phyloP scores from a whole-genome alignment of 176 grass and related monocot species.

The Oryza coarctata region DNA sequence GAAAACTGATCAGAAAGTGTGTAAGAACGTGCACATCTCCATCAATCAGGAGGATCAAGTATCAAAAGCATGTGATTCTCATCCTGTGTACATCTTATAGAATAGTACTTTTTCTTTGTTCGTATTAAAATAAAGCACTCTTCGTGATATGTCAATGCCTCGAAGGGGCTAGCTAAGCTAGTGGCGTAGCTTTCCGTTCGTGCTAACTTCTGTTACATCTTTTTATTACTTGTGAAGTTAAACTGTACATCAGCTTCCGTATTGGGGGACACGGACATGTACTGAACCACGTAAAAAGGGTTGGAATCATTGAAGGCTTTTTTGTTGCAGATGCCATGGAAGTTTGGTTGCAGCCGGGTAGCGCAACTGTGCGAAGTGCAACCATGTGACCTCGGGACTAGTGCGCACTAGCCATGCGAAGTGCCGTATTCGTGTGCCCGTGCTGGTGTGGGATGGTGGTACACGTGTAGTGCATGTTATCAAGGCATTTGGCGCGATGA shows the following conservation, averaged over 20 bases:
- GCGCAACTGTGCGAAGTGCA: background rate
- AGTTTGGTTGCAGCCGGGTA: background rate
- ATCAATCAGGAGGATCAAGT: too few relatives aligned
- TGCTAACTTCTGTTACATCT: background rate
- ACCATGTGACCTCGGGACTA: conserved; percentile 16
- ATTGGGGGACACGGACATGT: background rate
- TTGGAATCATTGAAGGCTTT: conserved; percentile 9
- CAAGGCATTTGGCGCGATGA: background rate
- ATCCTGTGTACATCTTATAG: too few relatives aligned
- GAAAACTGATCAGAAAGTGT: background rate
- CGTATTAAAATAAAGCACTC: background rate
- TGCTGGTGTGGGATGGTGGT: background rate
- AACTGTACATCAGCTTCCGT: background rate
- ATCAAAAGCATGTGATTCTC: too few relatives aligned
- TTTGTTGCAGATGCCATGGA: background rate
- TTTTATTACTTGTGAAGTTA: background rate
- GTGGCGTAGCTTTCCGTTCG: background rate
- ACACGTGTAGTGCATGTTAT: background rate
- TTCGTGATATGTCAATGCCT: too few relatives aligned
- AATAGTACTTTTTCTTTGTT: background rate
- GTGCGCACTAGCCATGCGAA: background rate
- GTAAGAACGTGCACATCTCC: background rate
- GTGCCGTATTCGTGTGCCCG: too few relatives aligned
- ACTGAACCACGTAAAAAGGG: background rate
- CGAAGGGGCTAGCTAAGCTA: background rate